Base-by-base conservation (phyloP, 1,139 yeast species). In the Starmera stellimalicola region DNA sequence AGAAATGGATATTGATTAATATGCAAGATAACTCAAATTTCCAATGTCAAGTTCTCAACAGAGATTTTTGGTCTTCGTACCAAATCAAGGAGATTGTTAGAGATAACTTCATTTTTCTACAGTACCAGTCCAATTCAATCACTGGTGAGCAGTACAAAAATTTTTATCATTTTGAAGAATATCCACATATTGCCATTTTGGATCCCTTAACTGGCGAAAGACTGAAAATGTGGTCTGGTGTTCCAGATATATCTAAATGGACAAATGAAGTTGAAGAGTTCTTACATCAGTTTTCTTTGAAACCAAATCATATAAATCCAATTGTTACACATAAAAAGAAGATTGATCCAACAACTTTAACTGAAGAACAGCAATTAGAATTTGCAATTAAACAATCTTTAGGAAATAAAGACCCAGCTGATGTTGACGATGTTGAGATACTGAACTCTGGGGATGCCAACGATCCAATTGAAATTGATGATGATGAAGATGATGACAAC, bases 151-250 rank as follows among this genome's bases (percentile, higher is more conserved):
- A 68, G 39, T 91, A 84, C 52, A 51, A 67, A 16, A 77, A 78
- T 41, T 80, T 82, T 51, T 88, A 91, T 52, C 77, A 81, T 4
- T 63, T 77, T 33, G 70, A 70, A 18, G 68, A 60, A 22, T 79
- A 64, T 50, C 99, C 99, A 2, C 96, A 91, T 53, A 76, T 93
- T 28, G 85, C 96, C 3, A 83, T 93, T 28, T 55, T 93, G 36
- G 99, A 93, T 52, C 96, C 98, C 2, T 73, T 88, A 52, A 91
- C 98, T 0, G 97, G 97, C 11, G 98, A 91, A 57, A 67, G 94
- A 39, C 70, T 85, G 36, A 69, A 70, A 44, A 66, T 65, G 39
- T 88, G 96, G 95, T 70, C 69, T 32, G 75, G 74, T 11, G 77
- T 76, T 2, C 94, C 93, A 0, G 59, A 60, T 25, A 64, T 69